Evolutionary conservation across 257 asterid genomes (phyloP), one percentile per base, ranked within the genome.

Genomic region (Nicotiana sylvestris): DNA sequence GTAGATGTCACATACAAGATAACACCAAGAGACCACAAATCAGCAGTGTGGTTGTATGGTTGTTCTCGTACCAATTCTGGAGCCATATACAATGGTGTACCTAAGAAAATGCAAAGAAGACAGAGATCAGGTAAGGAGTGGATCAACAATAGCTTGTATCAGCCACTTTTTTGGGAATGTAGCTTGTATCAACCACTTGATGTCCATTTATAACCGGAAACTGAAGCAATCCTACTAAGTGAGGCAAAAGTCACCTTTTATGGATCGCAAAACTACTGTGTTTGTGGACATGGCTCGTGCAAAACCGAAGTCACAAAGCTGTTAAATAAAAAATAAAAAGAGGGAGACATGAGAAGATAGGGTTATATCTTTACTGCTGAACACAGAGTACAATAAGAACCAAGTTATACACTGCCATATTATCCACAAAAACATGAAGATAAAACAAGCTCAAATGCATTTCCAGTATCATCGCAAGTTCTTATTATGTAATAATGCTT

Each of bases 1-100:
- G 84, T 43, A 46, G 39, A 70, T 78, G 82, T 76, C 53, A 86
- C 99, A 57, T 93, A 96, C 99, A 96, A 86, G 86, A 96, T 96
- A 81, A 96, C 98, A 80, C 99, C 98, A 86, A 96, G 99, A 80
- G 99, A 96, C 99, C 99, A 96, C 81, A 96, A 90, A 89, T 96
- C 99, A 80, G 98, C 99, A 86, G 98, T 93, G 88, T 96, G 98
- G 87, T 96, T 96, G 91, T 96, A 96, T n/a, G 99, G 99, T 81
- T 96, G 99, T 87, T 96, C 99, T 66, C 99, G 91, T 84, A 96
- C 98, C 90, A 96, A 90, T 88, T 96, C 99, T 37, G 99, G 98
- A 78, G 99, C 99, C 99, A 96, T 96, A 92, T 96, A 96, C 78
- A 96, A 87, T 33, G 99, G 99, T 84, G 98, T 96, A 82, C 99